Percentiles rank a stretch among this genome's conserved stretches.
These are phyloP conservation scores for Naganishia randhawae DNA, from an alignment of 768 basidiomycete genomes.

Conservation along the genomic window DNA sequence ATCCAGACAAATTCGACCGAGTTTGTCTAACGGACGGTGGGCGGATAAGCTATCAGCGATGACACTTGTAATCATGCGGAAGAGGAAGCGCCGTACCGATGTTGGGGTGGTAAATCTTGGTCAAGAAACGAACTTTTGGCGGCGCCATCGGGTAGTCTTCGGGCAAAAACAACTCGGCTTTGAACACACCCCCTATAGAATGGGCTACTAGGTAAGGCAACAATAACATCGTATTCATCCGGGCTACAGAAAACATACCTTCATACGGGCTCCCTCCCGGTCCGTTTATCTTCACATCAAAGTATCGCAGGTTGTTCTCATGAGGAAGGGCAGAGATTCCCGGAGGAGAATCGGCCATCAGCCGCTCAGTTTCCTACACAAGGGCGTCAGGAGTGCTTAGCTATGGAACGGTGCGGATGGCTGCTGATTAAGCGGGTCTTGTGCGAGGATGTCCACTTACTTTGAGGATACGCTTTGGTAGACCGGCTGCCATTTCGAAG, in stretches of 20 bases:
- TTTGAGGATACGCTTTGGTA: constrained; percentile 51
- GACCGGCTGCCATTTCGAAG: constrained; percentile 38
- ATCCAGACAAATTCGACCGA: constrained; percentile 95
- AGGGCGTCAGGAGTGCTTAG: background rate
- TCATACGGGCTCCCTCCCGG: constrained; percentile 90
- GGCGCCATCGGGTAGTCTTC: constrained; percentile 99
- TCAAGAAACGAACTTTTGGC: constrained; percentile 94
- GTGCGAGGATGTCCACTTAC: constrained; percentile 30
- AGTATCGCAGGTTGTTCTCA: constrained; percentile 96
- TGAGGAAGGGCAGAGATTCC: constrained; percentile 94
- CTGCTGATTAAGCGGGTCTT: background rate
- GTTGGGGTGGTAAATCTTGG: constrained; percentile 98
- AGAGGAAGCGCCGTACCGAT: constrained; percentile 68
- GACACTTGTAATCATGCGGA: background rate
- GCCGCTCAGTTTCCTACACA: constrained; percentile 87
- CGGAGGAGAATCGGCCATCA: constrained; percentile 92
- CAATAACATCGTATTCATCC: background rate
- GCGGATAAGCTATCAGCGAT: background rate
- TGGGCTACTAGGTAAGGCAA: background rate
- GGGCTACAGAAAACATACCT: constrained; percentile 56
- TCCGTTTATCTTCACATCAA: constrained; percentile 94
- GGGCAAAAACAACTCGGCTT: constrained; percentile 93
- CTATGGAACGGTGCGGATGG: background rate
- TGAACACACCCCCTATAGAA: constrained; percentile 76
- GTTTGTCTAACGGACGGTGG: constrained; percentile 67